Evolutionary conservation across 2,329 filamentous ascomycete species (phyloP), one percentile per base, ranked within the genome.

Genomic region (Talaromyces rugulosus): DNA sequence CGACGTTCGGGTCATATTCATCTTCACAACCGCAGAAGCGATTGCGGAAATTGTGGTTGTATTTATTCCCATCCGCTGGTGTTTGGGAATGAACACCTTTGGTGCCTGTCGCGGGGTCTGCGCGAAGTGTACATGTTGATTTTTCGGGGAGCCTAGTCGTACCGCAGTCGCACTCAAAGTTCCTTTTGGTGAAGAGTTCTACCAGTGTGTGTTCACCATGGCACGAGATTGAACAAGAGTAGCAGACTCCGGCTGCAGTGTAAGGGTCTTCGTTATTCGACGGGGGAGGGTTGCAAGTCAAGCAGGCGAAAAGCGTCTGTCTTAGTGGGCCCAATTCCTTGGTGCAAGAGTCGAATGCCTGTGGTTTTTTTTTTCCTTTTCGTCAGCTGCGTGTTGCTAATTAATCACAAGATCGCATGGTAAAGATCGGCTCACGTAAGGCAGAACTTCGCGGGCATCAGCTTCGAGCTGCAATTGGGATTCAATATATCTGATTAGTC

Each of bases 141-240:
- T 83, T 86, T 0, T 83, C 79, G 0, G 87, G 85, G 30, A 96
- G 82, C 58, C 94, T 87, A 52, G 88, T 92, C 0, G 93, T 97
- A 30, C 95, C 95, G 71, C 95, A 99, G 75, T 99, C 95, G 78
- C 95, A 99, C 47, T 91, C 91, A 71, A 99, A 98, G 77, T 96
- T 89, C 71, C 96, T 88, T 80, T 97, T 98, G 73, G 86, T 89
- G 79, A 99, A 99, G 23, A 99, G 89, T 78, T 99, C 95, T 56
- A 98, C 95, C 30, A 99, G 86, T 1, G 85, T 90, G 74, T 99
- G 95, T 71, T 98, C 93, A 67, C 95, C 94, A 71, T 99, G 95
- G 74, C 95, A 99, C 69, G 94, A 90, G 63, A 99, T 92, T 6
- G 94, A 97, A 79, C 95, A 99, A 27, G 93, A 91, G 71, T 99